Percentiles rank a stretch among this genome's conserved stretches.
phyloP scores from a whole-genome alignment of 495 filamentous ascomycete genomes.

The Aspergillus saccharolyticus region DNA sequence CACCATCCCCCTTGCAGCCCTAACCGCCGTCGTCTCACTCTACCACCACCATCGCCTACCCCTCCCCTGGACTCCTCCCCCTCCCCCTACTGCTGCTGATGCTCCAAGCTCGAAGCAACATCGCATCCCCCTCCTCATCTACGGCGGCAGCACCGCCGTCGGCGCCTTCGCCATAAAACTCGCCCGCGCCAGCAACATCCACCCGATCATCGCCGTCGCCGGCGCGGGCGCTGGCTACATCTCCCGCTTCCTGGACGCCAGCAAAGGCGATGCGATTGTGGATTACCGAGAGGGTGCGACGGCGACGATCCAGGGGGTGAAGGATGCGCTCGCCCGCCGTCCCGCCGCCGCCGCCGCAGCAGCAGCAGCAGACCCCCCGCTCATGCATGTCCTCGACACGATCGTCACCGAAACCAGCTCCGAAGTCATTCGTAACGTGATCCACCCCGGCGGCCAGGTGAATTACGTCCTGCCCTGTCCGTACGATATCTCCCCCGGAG shows the following conservation, averaged over 20 bases:
- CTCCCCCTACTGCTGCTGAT: too few relatives aligned
- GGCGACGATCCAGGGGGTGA: constrained; percentile 15
- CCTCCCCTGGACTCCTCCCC: constrained; percentile 51
- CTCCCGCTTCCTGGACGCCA: constrained; percentile 50
- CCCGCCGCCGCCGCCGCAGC: too few relatives aligned
- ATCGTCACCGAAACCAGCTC: constrained; percentile 49
- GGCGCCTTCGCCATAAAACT: constrained; percentile 64
- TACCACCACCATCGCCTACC: constrained; percentile 55
- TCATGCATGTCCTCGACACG: constrained; percentile 54
- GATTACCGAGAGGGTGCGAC: constrained; percentile 54
- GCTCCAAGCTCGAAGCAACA: constrained; percentile 2
- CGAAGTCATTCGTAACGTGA: constrained; percentile 18
- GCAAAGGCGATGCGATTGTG: constrained; percentile 60
- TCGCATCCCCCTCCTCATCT: constrained; percentile 53
- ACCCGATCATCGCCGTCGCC: constrained; percentile 63
- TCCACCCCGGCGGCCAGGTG: constrained; percentile 38
- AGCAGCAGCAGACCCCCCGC: too few relatives aligned
- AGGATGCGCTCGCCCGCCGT: constrained; percentile 10
- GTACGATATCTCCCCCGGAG: constrained; percentile 20
- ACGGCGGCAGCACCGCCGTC: constrained; percentile 60
- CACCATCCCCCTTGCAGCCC: constrained; percentile 63
- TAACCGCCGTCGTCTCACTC: constrained; percentile 63
- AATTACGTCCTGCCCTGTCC: constrained; percentile 49
- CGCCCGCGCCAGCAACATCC: constrained; percentile 59
- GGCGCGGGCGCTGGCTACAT: constrained; percentile 52